These are phyloP conservation scores for Polytrichum commune DNA, from an alignment of 225 moss, liverwort and hornwort species.

Conservation along the genomic window DNA sequence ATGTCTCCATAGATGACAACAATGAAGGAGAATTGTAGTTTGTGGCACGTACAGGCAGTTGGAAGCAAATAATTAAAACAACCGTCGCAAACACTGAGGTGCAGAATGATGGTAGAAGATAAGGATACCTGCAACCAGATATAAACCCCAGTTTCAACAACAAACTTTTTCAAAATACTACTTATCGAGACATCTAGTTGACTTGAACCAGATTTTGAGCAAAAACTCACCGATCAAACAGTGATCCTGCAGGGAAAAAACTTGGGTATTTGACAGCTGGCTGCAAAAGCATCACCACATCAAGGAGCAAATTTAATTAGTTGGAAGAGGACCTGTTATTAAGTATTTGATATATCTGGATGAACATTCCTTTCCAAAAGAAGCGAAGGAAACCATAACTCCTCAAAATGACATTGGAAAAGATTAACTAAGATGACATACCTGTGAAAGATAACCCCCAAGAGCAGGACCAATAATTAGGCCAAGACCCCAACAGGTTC, in stretches of 20 bases:
- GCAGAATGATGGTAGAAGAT: constrained; percentile 31
- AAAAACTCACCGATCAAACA: constrained; percentile 29
- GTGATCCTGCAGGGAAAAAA: constrained; percentile 22
- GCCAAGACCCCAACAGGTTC: constrained; percentile 62
- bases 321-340: no score
- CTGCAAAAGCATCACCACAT: constrained; percentile 21
- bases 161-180: not conserved
- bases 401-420: not conserved
- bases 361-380: no score
- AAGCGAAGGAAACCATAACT: not conserved
- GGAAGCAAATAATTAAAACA: constrained; percentile 21
- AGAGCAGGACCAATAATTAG: constrained; percentile 68
- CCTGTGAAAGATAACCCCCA: constrained; percentile 68
- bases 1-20: not conserved
- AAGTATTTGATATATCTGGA: no score
- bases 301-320: no score
- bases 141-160: not conserved
- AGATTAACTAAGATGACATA: constrained; percentile 7
- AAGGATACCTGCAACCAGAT: constrained; percentile 20
- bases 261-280: constrained; percentile 29
- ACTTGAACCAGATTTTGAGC: not conserved
- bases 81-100: constrained; percentile 19
- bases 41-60: constrained; percentile 22
- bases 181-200: not conserved
- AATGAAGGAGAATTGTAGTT: not conserved